Evolutionary conservation across 306 rosid species (phyloP), one percentile per base, ranked within the genome.

Genomic region (Astragalus membranaceus): DNA sequence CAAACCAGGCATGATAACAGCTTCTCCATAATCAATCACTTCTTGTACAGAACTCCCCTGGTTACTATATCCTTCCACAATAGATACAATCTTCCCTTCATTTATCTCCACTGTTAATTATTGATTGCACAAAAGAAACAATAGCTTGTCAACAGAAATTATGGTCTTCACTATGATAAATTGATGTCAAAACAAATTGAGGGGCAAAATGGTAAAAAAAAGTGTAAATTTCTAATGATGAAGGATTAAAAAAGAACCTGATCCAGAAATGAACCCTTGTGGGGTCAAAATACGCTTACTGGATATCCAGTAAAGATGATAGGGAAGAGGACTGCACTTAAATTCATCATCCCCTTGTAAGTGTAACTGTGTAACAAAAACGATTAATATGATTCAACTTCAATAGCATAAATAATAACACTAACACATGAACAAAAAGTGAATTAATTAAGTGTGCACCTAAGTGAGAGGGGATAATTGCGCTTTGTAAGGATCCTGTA

Each of bases 1-100:
- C 83, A 94, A 72, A 76, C 98, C 98, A 43, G 97, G 98, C 96
- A 90, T 87, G 68, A 94, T 72, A 76, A 90, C 95, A 61, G 96
- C 88, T 32, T 94, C 92, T 75, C 86, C 87, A 67, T 88, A 94
- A 78, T 88, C 95, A 75, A 88, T 65, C 35, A 88, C 77, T 53
- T 82, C 75, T n/a, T 70, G 75, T 80, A 30, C 53, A 73, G 83
- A 80, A 61, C 64, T 76, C 63, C 73, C 82, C 16, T 70, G 63
- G 66, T 72, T 78, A 17, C 77, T 83, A 70, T 83, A 82, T 70
- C 85, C 91, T 82, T 84, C 84, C 47, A 88, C 74, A 36, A 94
- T 43, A 47, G 97, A 82, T 5, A 20, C 53, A 20, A 94, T 87
- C 86, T 72, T 85, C 75, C 97, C 98, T 36, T 80, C 87, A 58